Evolutionary conservation across 1,139 yeast genomes (phyloP).

Genomic region (Suzukiozyma palmioleophila): DNA sequence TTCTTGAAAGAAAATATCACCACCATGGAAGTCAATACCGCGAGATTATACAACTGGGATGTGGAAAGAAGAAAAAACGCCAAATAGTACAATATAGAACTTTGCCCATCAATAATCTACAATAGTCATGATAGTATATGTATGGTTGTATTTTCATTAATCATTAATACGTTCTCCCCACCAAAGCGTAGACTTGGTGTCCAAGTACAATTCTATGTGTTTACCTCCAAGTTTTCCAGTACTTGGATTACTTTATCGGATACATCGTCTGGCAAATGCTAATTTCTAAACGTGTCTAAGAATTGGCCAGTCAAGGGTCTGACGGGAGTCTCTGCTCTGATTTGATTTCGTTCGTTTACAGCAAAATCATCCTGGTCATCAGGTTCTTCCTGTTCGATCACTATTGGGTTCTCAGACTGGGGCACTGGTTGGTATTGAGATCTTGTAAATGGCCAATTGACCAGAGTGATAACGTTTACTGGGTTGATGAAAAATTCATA

Average conservation of each 20-base stretch:
- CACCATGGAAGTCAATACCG: constrained; percentile 96
- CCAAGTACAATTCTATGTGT: too few relatives aligned
- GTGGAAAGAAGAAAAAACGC: constrained; percentile 69
- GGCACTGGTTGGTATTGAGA: constrained; percentile 12
- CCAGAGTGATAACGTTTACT: constrained; percentile 7
- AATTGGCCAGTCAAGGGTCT: constrained; percentile 57
- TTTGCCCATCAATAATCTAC: too few relatives aligned
- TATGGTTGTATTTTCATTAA: too few relatives aligned
- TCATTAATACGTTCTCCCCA: too few relatives aligned
- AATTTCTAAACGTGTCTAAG: constrained; percentile 53
- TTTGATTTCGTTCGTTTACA: constrained; percentile 21
- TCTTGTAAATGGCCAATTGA: constrained; percentile 6
- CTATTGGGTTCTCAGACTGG: constrained; percentile 2
- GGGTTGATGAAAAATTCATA: constrained; percentile 27
- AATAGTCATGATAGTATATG: too few relatives aligned
- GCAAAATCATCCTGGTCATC: constrained; percentile 25
- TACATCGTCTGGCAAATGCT: too few relatives aligned
- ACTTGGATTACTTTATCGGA: too few relatives aligned
- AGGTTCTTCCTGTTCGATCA: constrained; percentile 16
- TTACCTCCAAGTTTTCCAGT: too few relatives aligned
- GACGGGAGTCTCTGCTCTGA: constrained; percentile 52
- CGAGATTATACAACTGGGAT: constrained; percentile 94
- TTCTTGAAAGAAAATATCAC: constrained; percentile 90
- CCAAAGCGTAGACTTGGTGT: too few relatives aligned
- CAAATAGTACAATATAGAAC: too few relatives aligned